Conservation (phyloP, 176 grass and related monocot genomes). For the Hsuehochloa calcarea region DNA sequence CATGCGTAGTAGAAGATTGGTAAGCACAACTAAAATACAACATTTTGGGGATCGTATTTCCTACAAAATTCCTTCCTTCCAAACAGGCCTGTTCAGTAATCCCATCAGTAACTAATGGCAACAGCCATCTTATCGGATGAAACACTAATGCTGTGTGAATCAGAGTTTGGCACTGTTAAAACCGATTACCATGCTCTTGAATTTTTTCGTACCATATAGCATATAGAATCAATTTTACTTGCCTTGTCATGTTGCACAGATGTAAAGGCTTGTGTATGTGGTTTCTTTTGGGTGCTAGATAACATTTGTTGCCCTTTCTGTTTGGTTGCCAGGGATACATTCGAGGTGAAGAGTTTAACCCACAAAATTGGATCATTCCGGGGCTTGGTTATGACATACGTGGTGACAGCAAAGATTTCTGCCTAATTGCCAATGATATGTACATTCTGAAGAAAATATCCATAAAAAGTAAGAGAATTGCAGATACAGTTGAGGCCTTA, state of each 20-base stretch:
- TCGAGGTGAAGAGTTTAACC: slow-evolving; percentile 45
- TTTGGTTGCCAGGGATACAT: slow-evolving; percentile 64
- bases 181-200: not conserved
- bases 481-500: slow-evolving; percentile 70
- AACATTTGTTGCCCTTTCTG: slow-evolving; percentile 6
- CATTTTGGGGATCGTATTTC: no score
- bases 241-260: no score
- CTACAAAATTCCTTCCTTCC: no score
- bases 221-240: not conserved
- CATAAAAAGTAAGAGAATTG: slow-evolving; percentile 66
- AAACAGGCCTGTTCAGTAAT: no score
- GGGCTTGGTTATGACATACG: slow-evolving; percentile 29
- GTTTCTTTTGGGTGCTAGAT: not conserved
- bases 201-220: not conserved
- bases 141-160: not conserved
- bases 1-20: no score
- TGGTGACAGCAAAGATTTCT: slow-evolving; percentile 24
- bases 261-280: no score
- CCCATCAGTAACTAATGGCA: no score
- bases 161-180: not conserved
- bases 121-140: not conserved
- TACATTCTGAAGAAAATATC: slow-evolving; percentile 41
- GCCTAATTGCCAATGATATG: slow-evolving; percentile 19
- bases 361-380: slow-evolving; percentile 62
- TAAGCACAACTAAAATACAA: no score